phyloP scores from a whole-genome alignment of 331 rosid species.

The Acacia pycnantha region DNA sequence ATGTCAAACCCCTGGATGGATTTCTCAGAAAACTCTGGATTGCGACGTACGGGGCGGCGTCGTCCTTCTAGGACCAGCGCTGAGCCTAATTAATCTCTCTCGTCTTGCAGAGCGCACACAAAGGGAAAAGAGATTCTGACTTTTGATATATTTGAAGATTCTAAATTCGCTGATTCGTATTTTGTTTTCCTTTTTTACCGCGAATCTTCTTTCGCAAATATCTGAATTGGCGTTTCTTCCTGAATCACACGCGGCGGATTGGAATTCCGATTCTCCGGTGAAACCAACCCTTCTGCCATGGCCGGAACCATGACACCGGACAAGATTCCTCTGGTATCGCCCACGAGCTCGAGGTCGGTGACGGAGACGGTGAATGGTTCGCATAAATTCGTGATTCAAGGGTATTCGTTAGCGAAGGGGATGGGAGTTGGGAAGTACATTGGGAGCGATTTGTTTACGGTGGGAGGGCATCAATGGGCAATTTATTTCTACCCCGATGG shows the following conservation, averaged over 20 bases:
- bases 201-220: not conserved
- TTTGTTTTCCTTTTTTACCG: not conserved
- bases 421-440: slow-evolving; percentile 64
- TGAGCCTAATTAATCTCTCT: not conserved
- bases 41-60: slow-evolving; percentile 9
- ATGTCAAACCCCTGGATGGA: not conserved
- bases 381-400: slow-evolving; percentile 58
- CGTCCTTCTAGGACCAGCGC: not conserved
- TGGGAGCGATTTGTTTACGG: slow-evolving; percentile 52
- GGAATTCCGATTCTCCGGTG: not conserved
- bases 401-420: slow-evolving; percentile 58
- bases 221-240: not conserved
- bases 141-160: not conserved
- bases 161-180: not conserved
- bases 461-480: slow-evolving; percentile 58
- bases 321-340: slow-evolving; percentile 36
- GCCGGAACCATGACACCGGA: not conserved
- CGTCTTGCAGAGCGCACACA: not conserved
- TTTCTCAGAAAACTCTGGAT: too few relatives aligned
- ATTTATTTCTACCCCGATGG: slow-evolving; percentile 36
- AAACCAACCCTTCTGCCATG: not conserved
- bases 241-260: not conserved
- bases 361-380: slow-evolving; percentile 61
- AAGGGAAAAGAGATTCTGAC: not conserved
- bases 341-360: slow-evolving; percentile 53